Base-by-base conservation (phyloP, 495 filamentous ascomycete genomes). In the Annulohypoxylon nitens region DNA sequence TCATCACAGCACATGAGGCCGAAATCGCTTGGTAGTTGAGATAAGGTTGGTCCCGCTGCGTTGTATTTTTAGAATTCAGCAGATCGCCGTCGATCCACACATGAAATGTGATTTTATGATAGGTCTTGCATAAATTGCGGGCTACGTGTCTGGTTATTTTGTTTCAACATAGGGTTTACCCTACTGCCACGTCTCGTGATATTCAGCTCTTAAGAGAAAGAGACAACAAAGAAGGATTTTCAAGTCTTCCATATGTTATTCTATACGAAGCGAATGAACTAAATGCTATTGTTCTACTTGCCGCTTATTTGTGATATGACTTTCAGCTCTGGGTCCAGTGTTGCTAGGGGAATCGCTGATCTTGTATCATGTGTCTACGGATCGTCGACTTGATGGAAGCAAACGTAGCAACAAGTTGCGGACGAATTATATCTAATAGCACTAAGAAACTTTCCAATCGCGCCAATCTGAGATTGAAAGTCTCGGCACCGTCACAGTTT, bases 181-280 rank as follows among this genome's bases (percentile, higher is more conserved):
- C 58, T 67, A 37, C 64, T 51, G 64, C 64, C 64, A 67, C 64
- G 64, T 67, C 55, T 67, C 12, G 10, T 4, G 12, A 54, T 34
- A 47, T 48, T 50, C 53, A 66, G 51, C 64, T 43, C 16, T 11
- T 16, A 37, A 30, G 25, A 1, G 25, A 54, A 54, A 54, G 0
- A 26, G 23, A 53, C 48, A 23, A 53, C 48, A 23, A 26, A 53
- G 20, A 26, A 53, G 30, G 48, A 14, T 53, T 26, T 54, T 54
- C 12, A 4, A n/a, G 25, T 34, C 2, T 51, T 26, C 50, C 25
- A 25, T n/a, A 25, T 3, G 25, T 30, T n/a, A n/a, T 54, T 25
- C 25, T 54, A 54, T 26, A 54, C 50, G 50, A 54, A 33, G 12
- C 10, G 11, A 33, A 7, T 33, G 25, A 33, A 33, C 2, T 23